These are phyloP conservation scores for Takakia lepidozioides DNA, from an alignment of 225 moss, liverwort and hornwort species.

Conservation along the genomic window DNA sequence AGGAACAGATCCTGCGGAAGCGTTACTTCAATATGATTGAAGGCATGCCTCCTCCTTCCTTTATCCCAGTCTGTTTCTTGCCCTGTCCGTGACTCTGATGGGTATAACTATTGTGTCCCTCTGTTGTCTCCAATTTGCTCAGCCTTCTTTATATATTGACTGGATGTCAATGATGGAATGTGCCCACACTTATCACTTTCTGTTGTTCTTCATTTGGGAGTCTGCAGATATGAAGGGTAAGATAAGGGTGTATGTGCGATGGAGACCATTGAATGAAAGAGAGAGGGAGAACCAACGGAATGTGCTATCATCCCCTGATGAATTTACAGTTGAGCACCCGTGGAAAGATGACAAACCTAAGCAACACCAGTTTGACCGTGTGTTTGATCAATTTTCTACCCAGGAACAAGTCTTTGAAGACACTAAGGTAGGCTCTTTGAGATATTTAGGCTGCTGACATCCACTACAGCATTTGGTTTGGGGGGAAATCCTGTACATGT, in stretches of 20 bases:
- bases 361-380: slow-evolving; percentile 97
- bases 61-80: neutral
- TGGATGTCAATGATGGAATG: no score
- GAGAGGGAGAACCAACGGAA: slow-evolving; percentile 76
- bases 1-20: slow-evolving; percentile 90
- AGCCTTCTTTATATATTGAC: neutral
- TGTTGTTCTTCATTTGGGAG: neutral
- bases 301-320: slow-evolving; percentile 75
- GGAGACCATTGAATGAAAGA: slow-evolving; percentile 89
- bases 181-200: no score
- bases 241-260: slow-evolving; percentile 89
- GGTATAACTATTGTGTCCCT: neutral
- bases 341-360: slow-evolving; percentile 95
- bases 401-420: slow-evolving; percentile 91
- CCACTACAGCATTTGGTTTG: no score
- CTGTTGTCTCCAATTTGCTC: neutral
- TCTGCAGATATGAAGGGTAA: slow-evolving; percentile 96
- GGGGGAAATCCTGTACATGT: no score
- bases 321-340: slow-evolving; percentile 89
- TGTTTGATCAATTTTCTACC: slow-evolving; percentile 74
- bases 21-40: slow-evolving; percentile 99
- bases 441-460: neutral
- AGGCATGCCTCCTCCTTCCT: slow-evolving; percentile 31
- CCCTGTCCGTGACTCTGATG: neutral
- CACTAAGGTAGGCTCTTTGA: slow-evolving; percentile 48